phyloP scores from a whole-genome alignment of 208 protist genomes.

The Wallacemonas collosoma region DNA sequence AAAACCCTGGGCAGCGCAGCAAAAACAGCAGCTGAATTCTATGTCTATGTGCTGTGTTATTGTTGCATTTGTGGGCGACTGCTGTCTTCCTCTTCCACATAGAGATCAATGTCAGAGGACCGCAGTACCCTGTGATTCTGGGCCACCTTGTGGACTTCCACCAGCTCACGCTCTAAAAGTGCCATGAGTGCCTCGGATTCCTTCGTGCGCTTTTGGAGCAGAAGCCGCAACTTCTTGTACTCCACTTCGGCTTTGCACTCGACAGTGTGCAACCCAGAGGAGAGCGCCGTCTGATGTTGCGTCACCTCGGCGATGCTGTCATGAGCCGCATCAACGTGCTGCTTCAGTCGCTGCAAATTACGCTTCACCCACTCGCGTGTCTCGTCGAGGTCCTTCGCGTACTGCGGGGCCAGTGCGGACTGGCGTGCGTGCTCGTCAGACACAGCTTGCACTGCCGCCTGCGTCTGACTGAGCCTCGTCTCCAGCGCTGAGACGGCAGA shows the following conservation, averaged over 20 bases:
- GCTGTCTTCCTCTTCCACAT: background rate
- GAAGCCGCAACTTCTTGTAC: conserved; percentile 62
- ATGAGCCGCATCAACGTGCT: conserved; percentile 60
- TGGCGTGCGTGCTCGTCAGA: conserved; percentile 18
- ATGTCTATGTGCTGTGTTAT: too few species aligned
- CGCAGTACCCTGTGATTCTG: conserved; percentile 57
- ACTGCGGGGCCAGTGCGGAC: background rate
- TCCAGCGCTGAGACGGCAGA: conserved; percentile 25
- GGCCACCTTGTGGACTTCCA: conserved; percentile 62
- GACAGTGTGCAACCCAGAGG: conserved; percentile 36
- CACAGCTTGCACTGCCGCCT: background rate
- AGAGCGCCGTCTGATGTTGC: conserved; percentile 37
- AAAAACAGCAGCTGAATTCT: too few species aligned
- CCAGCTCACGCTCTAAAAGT: conserved; percentile 78
- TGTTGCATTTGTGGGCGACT: too few species aligned
- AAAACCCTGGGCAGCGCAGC: background rate
- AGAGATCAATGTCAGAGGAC: conserved; percentile 31
- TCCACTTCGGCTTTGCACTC: conserved; percentile 64
- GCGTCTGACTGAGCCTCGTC: conserved; percentile 12
- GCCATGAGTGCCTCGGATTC: conserved; percentile 67
- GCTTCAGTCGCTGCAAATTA: conserved; percentile 81
- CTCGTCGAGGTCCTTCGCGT: conserved; percentile 37
- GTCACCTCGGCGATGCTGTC: conserved; percentile 37
- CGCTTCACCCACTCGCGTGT: conserved; percentile 68
- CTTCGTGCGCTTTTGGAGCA: conserved; percentile 62